phyloP scores from a whole-genome alignment of 306 rosid genomes.

The Arachis hypogaea region DNA sequence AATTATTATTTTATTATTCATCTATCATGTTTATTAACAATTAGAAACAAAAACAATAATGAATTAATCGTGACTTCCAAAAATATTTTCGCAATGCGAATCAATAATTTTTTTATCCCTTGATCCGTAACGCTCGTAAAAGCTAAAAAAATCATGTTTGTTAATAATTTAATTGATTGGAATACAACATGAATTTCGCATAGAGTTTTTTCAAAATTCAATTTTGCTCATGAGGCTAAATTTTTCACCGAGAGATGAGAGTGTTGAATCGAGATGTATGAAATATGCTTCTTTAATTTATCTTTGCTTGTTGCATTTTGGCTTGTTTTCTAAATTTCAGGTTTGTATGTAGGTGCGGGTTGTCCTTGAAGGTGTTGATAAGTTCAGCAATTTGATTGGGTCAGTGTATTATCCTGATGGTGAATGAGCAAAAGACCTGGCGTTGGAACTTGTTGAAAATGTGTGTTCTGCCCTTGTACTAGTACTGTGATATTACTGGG shows the following conservation, averaged over 20 bases:
- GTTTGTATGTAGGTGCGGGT: slow-evolving; percentile 70
- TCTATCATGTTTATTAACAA: too few species aligned
- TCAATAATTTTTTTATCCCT: too few species aligned
- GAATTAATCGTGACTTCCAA: too few species aligned
- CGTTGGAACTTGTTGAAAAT: slow-evolving; percentile 78
- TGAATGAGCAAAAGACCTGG: slow-evolving; percentile 80
- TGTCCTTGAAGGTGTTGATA: slow-evolving; percentile 85
- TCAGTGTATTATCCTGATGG: slow-evolving; percentile 87
- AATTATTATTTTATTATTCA: too few species aligned
- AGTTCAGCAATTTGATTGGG: slow-evolving; percentile 83
- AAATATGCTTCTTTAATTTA: slow-evolving; percentile 26
- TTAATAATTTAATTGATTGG: too few species aligned
- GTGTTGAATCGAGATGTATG: slow-evolving; percentile 78
- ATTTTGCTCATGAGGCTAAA: slow-evolving; percentile 77
- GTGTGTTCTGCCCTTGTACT: slow-evolving; percentile 44
- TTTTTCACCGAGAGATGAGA: slow-evolving; percentile 72
- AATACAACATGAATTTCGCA: too few species aligned
- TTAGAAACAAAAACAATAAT: too few species aligned
- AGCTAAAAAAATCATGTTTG: too few species aligned
- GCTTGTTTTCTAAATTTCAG: slow-evolving; percentile 35
- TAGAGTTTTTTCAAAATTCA: too few species aligned
- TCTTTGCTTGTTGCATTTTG: slow-evolving; percentile 24
- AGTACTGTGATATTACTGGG: neutral
- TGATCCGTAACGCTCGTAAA: too few species aligned
- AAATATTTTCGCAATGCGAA: too few species aligned